phyloP scores from a whole-genome alignment of 1,139 yeast genomes.

The Protomyces gravidus region DNA sequence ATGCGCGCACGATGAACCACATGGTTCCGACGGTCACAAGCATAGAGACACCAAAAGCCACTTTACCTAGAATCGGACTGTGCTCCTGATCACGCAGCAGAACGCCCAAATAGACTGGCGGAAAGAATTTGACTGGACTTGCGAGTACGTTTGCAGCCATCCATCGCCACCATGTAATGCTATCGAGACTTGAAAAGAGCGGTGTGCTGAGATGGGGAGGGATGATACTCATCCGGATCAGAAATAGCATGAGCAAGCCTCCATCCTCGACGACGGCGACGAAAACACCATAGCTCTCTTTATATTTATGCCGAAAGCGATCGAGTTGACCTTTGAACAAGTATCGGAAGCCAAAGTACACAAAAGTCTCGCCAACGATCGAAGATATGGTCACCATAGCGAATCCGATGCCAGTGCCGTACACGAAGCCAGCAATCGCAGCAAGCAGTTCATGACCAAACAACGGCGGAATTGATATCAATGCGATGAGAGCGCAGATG shows the following conservation, averaged over 20 bases:
- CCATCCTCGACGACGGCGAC: conserved; percentile 30
- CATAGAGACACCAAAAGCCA: conserved; percentile 10
- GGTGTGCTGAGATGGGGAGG: conserved; percentile 30
- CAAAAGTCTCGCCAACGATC: conserved; percentile 27
- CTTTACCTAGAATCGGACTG: conserved; percentile 7
- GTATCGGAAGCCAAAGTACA: conserved; percentile 27
- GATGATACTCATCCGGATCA: conserved; percentile 28
- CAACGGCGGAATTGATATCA: conserved; percentile 30
- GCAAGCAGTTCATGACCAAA: conserved; percentile 30
- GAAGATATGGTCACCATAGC: conserved; percentile 20
- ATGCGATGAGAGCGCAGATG: conserved; percentile 13
- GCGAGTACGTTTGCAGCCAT: conserved; percentile 15
- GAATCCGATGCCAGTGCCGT: conserved; percentile 17
- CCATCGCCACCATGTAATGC: conserved; percentile 22
- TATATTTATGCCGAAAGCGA: conserved; percentile 22
- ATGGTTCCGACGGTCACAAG: conserved; percentile 11
- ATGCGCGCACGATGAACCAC: conserved; percentile 5
- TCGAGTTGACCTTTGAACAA: conserved; percentile 19
- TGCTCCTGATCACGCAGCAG: conserved; percentile 13
- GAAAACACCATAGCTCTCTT: conserved; percentile 27
- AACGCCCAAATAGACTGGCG: conserved; percentile 16
- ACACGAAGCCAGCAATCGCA: conserved; percentile 27
- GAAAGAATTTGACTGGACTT: conserved; percentile 22
- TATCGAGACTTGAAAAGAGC: conserved; percentile 21
- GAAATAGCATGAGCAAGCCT: conserved; percentile 25